A percentile compares a stretch with the other conserved stretches of the same genome.
These are phyloP conservation scores for Yueomyces sinensis DNA, from an alignment of 805 yeast species.

Conservation along the genomic window DNA sequence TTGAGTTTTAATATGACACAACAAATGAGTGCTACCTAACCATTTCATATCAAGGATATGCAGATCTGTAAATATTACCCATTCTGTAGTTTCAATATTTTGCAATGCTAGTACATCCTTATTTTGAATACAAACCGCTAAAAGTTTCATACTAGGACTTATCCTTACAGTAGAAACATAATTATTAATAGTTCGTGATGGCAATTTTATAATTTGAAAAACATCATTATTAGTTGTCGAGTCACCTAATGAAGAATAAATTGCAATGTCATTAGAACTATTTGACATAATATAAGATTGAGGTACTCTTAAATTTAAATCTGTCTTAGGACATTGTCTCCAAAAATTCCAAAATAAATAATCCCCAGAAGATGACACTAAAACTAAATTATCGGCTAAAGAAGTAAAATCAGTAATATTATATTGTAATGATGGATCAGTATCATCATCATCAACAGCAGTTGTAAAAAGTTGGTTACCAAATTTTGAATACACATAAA, in stretches of 20 bases:
- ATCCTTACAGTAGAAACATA: conserved; percentile 11
- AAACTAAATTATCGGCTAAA: conserved; percentile 8
- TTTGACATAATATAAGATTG: conserved; percentile 12
- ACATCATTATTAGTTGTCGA: conserved; percentile 8
- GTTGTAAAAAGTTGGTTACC: conserved; percentile 20
- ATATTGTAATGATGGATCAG: conserved; percentile 1
- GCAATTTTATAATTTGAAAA: conserved; percentile 16
- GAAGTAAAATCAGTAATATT: conserved; percentile 10
- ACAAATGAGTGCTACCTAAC: conserved; percentile 20
- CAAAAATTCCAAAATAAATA: conserved; percentile 18
- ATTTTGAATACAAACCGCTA: conserved; percentile 20
- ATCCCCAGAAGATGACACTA: conserved; percentile 11
- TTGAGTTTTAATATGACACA: conserved; percentile 14
- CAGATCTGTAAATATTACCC: conserved; percentile 18
- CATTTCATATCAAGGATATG: conserved; percentile 19
- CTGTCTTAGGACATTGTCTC: conserved; percentile 12
- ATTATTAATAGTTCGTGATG: conserved; percentile 22
- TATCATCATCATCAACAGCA: conserved; percentile 7
- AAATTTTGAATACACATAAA: conserved; percentile 14
- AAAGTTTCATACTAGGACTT: conserved; percentile 13
- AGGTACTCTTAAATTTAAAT: conserved; percentile 13
- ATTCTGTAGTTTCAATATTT: conserved; percentile 15
- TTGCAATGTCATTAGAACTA: conserved; percentile 17
- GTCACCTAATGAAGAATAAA: conserved; percentile 17
- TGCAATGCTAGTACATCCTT: conserved; percentile 20